Conservation (phyloP, 345 rosid genomes). For the Salix udensis region DNA sequence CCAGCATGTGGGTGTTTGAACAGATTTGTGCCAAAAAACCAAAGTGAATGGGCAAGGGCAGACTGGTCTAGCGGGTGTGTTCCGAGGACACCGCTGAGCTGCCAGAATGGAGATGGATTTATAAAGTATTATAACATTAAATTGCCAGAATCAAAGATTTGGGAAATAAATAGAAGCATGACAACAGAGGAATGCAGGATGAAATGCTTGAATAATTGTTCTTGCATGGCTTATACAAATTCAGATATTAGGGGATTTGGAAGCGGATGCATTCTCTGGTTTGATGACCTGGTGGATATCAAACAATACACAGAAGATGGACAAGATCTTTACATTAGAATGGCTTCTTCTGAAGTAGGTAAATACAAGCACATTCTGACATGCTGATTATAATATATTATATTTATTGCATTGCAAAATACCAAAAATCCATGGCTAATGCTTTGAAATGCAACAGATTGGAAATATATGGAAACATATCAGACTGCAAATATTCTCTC, state of each 20-base stretch:
- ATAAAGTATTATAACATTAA: background rate
- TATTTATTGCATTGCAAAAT: no score
- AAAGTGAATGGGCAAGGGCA: background rate
- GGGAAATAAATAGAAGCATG: background rate
- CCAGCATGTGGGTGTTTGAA: constrained; percentile 20
- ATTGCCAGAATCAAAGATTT: constrained; percentile 15
- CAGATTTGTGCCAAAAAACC: constrained; percentile 7
- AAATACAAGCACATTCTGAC: background rate
- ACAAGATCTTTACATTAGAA: constrained; percentile 16
- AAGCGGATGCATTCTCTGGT: constrained; percentile 27
- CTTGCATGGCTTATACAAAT: constrained; percentile 24
- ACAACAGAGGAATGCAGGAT: constrained; percentile 9
- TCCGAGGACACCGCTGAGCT: constrained; percentile 5
- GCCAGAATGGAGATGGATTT: constrained; percentile 5
- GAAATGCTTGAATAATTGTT: constrained; percentile 18
- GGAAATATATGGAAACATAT: no score
- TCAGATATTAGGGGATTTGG: constrained; percentile 14
- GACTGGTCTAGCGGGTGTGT: constrained; percentile 21
- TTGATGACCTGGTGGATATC: constrained; percentile 14
- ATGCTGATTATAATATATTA: no score
- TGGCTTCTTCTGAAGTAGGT: constrained; percentile 25
- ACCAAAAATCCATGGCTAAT: no score
- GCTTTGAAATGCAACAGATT: no score
- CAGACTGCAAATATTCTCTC: background rate
- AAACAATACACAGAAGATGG: background rate